Evolutionary conservation across 129 eudicot species (phyloP).

Genomic region (Flaveria trinervia): DNA sequence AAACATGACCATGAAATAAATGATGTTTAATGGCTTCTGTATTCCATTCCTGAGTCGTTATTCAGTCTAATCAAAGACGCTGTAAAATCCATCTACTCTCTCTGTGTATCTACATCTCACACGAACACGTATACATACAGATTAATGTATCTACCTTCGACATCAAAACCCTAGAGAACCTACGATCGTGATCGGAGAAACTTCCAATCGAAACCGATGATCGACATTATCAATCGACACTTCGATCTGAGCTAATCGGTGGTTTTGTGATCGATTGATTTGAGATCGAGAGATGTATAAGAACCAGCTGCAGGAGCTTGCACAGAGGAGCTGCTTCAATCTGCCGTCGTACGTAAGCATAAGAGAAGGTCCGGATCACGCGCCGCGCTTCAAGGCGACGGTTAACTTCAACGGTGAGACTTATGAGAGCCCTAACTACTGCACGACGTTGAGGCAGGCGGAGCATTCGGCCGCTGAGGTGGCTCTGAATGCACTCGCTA

Average conservation of each 20-base stretch:
- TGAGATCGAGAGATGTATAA: constrained; percentile 53
- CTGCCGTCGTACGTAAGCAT: constrained; percentile 66
- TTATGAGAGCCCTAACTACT: constrained; percentile 64
- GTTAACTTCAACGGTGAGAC: constrained; percentile 75
- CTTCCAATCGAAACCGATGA: constrained; percentile 35
- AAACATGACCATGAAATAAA: background rate
- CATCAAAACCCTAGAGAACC: constrained; percentile 42
- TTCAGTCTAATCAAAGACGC: too few relatives aligned
- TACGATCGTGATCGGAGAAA: constrained; percentile 38
- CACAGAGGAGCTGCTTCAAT: constrained; percentile 79
- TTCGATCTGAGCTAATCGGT: constrained; percentile 36
- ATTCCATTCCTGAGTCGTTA: background rate
- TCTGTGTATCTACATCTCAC: constrained; percentile 30
- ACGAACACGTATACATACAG: background rate
- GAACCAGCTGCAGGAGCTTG: constrained; percentile 78
- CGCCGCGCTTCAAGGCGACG: constrained; percentile 76
- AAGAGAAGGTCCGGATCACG: constrained; percentile 87
- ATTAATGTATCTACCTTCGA: constrained; percentile 16
- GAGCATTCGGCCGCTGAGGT: constrained; percentile 84
- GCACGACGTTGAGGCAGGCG: constrained; percentile 67
- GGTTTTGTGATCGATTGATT: constrained; percentile 9
- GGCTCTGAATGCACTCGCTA: constrained; percentile 58
- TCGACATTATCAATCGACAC: constrained; percentile 38
- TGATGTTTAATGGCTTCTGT: background rate
- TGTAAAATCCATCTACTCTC: constrained; percentile 6